These are phyloP conservation scores for Prosopis cineraria DNA, from an alignment of 306 rosid species.

Conservation along the genomic window DNA sequence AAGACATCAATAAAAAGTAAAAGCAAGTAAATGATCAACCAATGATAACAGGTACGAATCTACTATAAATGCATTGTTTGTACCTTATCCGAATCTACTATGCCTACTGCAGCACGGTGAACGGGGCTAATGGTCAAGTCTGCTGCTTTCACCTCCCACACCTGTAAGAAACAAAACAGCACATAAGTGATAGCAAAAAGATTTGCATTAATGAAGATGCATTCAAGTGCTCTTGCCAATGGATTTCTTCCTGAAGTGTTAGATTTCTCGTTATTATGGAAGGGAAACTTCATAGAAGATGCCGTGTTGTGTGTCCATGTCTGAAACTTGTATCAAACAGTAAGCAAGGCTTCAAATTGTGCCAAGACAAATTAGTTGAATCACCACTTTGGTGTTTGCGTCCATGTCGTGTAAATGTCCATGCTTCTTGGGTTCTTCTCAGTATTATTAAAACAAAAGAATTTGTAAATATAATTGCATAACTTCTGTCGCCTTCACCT, in stretches of 20 bases:
- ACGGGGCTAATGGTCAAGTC: slow-evolving; percentile 96
- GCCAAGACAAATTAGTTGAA: too few species aligned
- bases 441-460: slow-evolving; percentile 5
- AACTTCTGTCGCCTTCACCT: not conserved
- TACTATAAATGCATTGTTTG: slow-evolving; percentile 10
- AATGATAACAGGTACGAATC: slow-evolving; percentile 4
- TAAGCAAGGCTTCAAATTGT: too few species aligned
- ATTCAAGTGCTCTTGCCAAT: not conserved
- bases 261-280: not conserved
- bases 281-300: not conserved
- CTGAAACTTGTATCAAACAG: too few species aligned
- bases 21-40: too few species aligned
- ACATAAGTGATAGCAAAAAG: slow-evolving; percentile 4
- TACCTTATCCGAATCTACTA: slow-evolving; percentile 77
- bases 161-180: slow-evolving; percentile 48
- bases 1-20: slow-evolving; percentile 30
- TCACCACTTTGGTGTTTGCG: too few species aligned
- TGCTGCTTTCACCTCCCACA: too few species aligned
- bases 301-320: not conserved
- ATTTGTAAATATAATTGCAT: not conserved
- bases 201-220: not conserved
- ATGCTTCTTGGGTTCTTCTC: not conserved
- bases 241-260: slow-evolving; percentile 7
- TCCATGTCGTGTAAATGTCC: not conserved
- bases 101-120: slow-evolving; percentile 86